Evolutionary conservation across 2,329 filamentous ascomycete species (phyloP).

Genomic region (Trichophyton schoenleinii): DNA sequence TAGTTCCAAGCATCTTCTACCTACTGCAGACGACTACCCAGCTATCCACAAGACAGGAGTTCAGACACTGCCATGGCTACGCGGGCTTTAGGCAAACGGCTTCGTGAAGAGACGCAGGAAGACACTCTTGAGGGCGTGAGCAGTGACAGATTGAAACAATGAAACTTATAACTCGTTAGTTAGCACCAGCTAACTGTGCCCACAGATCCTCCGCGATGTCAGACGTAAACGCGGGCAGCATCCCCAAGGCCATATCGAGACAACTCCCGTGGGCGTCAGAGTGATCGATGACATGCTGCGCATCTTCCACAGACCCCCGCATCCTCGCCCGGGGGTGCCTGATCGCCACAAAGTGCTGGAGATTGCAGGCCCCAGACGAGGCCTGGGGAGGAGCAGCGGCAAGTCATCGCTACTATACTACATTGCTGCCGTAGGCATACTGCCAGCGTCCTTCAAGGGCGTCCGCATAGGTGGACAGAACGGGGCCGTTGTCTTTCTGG

Average conservation of each 20-base stretch:
- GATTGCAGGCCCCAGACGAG: slow-evolving; percentile 36
- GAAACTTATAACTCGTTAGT: neutral
- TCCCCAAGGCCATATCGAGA: neutral
- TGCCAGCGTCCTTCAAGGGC: slow-evolving; percentile 31
- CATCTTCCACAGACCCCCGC: neutral
- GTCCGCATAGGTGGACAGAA: slow-evolving; percentile 33
- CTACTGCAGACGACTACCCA: no score
- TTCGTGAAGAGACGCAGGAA: neutral
- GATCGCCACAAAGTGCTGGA: slow-evolving; percentile 36
- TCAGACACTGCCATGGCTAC: neutral
- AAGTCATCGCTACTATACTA: slow-evolving; percentile 50
- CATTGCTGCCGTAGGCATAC: slow-evolving; percentile 38
- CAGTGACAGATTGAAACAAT: neutral
- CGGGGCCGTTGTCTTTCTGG: slow-evolving; percentile 43
- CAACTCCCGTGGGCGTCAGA: slow-evolving; percentile 1
- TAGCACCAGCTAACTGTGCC: neutral
- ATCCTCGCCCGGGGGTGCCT: neutral
- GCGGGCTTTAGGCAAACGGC: neutral
- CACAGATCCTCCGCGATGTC: neutral
- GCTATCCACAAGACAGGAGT: no score
- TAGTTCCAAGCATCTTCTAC: no score
- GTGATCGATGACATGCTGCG: slow-evolving; percentile 6
- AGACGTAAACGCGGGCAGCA: neutral
- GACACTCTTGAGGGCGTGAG: neutral
- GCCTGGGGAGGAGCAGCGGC: slow-evolving; percentile 39